Conservation (phyloP, 805 yeast species). For the Sugiyamaella chiloensis region DNA sequence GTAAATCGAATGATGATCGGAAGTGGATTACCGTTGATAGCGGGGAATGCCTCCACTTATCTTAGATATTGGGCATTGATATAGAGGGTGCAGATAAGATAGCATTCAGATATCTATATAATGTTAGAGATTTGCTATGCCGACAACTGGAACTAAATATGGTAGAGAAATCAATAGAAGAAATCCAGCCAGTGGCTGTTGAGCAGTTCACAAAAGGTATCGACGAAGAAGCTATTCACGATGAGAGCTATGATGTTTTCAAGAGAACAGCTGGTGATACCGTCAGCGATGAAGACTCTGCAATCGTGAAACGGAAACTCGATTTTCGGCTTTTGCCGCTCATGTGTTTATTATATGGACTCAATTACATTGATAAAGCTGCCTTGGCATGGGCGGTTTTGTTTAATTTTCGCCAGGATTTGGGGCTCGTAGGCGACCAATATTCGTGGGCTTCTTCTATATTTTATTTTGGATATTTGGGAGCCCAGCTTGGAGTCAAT, state of each 20-base stretch:
- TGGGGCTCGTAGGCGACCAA: constrained; percentile 33
- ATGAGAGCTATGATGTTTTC: constrained; percentile 3
- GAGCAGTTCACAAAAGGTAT: neutral
- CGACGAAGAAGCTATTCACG: neutral
- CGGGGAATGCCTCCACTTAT: too few species aligned
- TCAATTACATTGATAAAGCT: constrained; percentile 42
- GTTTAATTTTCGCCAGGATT: constrained; percentile 40
- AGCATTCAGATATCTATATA: too few species aligned
- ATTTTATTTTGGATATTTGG: constrained; percentile 46
- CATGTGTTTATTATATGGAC: constrained; percentile 15
- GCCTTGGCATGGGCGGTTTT: constrained; percentile 50
- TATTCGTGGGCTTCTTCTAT: constrained; percentile 44
- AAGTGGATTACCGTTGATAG: too few species aligned
- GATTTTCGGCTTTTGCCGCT: constrained; percentile 18
- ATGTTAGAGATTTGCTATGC: too few species aligned
- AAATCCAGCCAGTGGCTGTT: neutral
- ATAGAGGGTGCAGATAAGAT: too few species aligned
- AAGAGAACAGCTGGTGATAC: neutral
- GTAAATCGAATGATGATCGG: too few species aligned
- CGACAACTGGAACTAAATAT: too few species aligned
- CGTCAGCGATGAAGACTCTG: neutral
- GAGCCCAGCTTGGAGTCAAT: constrained; percentile 43
- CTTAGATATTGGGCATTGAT: too few species aligned
- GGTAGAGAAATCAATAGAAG: neutral
- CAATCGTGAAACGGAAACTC: constrained; percentile 17